phyloP scores from a whole-genome alignment of 2,329 filamentous ascomycete species.

The Clonostachys byssicola region DNA sequence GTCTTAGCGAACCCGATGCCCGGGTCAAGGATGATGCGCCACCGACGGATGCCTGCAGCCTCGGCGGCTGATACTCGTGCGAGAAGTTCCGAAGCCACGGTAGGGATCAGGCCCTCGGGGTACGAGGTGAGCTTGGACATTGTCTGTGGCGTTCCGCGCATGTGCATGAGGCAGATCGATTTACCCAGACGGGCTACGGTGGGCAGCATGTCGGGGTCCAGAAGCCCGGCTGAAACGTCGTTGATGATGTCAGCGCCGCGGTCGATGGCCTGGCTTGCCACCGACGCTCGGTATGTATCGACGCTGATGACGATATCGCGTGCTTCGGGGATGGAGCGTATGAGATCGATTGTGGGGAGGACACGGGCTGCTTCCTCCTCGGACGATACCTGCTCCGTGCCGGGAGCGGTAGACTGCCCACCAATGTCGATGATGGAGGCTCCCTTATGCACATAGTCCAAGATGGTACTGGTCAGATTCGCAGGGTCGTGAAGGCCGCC shows the following conservation, averaged over 20 bases:
- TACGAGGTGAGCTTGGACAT: conserved; percentile 73
- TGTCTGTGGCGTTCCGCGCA: conserved; percentile 80
- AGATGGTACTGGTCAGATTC: conserved; percentile 55
- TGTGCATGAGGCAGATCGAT: conserved; percentile 86
- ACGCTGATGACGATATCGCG: conserved; percentile 71
- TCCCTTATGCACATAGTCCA: conserved; percentile 60
- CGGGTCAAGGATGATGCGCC: conserved; percentile 93
- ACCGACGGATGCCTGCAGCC: conserved; percentile 77
- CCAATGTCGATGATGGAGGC: conserved; percentile 88
- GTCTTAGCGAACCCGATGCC: conserved; percentile 94
- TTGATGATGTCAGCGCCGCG: conserved; percentile 92
- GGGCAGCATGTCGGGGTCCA: conserved; percentile 78
- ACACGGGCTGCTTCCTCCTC: conserved; percentile 76
- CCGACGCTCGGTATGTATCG: conserved; percentile 85
- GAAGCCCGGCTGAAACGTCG: conserved; percentile 78
- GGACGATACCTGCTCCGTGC: conserved; percentile 61
- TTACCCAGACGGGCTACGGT: conserved; percentile 75
- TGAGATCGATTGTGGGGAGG: conserved; percentile 70
- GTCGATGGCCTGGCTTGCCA: conserved; percentile 71
- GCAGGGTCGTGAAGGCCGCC: conserved; percentile 61
- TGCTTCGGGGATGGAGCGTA: conserved; percentile 63
- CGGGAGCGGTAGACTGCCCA: conserved; percentile 86
- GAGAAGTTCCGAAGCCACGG: conserved; percentile 64
- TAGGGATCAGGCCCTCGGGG: conserved; percentile 60
- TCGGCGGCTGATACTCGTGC: conserved; percentile 71